phyloP scores from a whole-genome alignment of 257 asterid species.

The Orobanche coerulescens region DNA sequence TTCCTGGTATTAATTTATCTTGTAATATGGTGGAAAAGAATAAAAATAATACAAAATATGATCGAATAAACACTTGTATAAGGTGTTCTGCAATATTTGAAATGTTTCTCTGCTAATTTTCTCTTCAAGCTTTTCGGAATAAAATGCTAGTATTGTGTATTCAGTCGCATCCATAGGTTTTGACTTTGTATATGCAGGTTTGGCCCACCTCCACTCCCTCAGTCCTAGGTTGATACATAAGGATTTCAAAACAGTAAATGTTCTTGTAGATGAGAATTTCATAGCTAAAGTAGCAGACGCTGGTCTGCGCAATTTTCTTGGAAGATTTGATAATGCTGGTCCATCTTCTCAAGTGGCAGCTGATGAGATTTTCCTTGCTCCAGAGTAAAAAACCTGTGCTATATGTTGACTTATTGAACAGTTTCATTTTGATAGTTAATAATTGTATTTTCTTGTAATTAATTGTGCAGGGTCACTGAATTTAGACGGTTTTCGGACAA shows the following conservation, averaged over 20 bases:
- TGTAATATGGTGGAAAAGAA: constrained; percentile 28
- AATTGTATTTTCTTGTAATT: constrained; percentile 11
- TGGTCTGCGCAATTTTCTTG: constrained; percentile 81
- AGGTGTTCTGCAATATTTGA: constrained; percentile 17
- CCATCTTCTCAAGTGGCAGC: constrained; percentile 58
- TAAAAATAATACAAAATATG: constrained; percentile 22
- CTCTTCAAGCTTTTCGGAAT: constrained; percentile 11
- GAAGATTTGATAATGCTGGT: constrained; percentile 66
- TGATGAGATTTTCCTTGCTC: constrained; percentile 73
- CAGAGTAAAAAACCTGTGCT: constrained; percentile 54
- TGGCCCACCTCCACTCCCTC: constrained; percentile 75
- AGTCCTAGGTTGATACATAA: constrained; percentile 84
- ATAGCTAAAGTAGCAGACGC: constrained; percentile 91
- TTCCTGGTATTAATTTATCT: constrained; percentile 64
- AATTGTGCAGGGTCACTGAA: constrained; percentile 64
- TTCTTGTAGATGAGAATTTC: constrained; percentile 89
- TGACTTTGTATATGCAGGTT: constrained; percentile 39
- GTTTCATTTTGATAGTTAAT: background rate
- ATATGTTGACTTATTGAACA: constrained; percentile 4
- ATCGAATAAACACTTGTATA: constrained; percentile 22
- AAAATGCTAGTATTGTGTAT: constrained; percentile 13
- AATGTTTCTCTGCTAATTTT: constrained; percentile 16
- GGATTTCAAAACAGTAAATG: constrained; percentile 88
- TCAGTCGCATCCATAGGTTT: constrained; percentile 21
- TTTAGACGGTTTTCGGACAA: constrained; percentile 81